These are phyloP conservation scores for Monosporascus sp. DNA, from an alignment of 2,329 filamentous ascomycete species.

Conservation along the genomic window DNA sequence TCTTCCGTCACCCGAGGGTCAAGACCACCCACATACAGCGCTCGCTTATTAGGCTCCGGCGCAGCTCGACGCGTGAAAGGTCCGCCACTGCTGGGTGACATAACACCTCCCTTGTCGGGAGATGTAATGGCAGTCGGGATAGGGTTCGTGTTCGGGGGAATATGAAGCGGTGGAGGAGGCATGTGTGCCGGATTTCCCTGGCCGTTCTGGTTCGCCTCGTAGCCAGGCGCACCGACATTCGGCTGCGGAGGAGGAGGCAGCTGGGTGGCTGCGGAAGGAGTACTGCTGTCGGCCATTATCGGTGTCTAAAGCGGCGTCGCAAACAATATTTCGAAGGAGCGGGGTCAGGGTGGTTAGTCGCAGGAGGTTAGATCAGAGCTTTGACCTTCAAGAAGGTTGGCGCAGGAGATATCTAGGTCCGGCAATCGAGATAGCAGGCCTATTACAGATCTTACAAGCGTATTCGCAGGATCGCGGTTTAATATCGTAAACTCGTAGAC, in stretches of 20 bases:
- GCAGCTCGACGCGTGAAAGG: constrained; percentile 84
- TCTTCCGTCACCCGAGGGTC: constrained; percentile 95
- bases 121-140: constrained; percentile 91
- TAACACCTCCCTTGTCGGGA: constrained; percentile 61
- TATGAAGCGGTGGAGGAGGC: constrained; percentile 86
- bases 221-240: constrained; percentile 67
- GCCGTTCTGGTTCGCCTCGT: constrained; percentile 68
- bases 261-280: constrained; percentile 56
- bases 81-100: constrained; percentile 79
- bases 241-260: constrained; percentile 65
- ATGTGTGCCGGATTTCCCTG: constrained; percentile 70
- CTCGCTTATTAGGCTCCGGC: constrained; percentile 97
- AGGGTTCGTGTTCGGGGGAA: constrained; percentile 93
- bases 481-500: not conserved
- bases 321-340: not conserved
- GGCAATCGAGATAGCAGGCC: not conserved
- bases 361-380: constrained; percentile 3
- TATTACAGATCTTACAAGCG: not conserved
- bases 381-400: not conserved
- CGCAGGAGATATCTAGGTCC: not conserved
- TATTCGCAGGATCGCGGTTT: not conserved
- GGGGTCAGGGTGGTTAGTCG: constrained; percentile 3
- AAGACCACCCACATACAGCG: constrained; percentile 89
- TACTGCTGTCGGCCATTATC: constrained; percentile 73
- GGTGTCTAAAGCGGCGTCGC: constrained; percentile 14